Percentiles rank a stretch among this genome's conserved stretches.
Conservation (phyloP, 768 basidiomycete genomes). For the Sarcodon aspratus region DNA sequence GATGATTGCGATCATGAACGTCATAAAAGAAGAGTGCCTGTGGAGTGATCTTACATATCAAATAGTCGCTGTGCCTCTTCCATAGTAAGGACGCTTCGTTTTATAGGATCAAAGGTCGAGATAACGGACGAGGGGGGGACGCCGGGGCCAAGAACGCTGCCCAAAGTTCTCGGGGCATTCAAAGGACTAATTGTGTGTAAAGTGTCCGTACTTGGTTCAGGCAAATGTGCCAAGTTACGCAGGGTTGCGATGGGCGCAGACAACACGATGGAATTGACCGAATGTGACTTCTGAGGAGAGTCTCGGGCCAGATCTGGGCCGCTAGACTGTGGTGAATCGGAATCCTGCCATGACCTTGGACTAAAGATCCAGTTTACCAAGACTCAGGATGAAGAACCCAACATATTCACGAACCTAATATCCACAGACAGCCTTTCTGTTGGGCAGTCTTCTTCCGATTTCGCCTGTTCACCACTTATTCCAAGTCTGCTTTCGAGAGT, state of each 20-base stretch:
- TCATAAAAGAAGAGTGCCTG: neutral
- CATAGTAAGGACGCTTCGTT: neutral
- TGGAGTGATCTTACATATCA: neutral
- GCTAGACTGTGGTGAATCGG: neutral
- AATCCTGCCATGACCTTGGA: neutral
- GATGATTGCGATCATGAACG: neutral
- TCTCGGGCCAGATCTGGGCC: neutral
- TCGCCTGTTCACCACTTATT: neutral
- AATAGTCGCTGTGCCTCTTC: neutral
- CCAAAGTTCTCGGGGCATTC: neutral
- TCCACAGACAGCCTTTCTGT: neutral
- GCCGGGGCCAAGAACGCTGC: neutral
- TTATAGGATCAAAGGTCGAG: neutral
- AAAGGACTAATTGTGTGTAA: too few relatives aligned
- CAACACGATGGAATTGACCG: neutral
- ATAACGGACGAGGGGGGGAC: neutral
- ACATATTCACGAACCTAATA: too few relatives aligned
- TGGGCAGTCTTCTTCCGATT: neutral
- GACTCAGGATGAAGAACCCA: too few relatives aligned
- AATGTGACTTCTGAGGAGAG: neutral
- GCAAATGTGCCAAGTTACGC: neutral
- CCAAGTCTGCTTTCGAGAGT: neutral
- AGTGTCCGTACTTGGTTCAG: neutral
- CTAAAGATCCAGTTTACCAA: neutral
- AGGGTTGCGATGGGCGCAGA: neutral